phyloP scores from a whole-genome alignment of 2,329 filamentous ascomycete species.

The Fusarium liriodendri region DNA sequence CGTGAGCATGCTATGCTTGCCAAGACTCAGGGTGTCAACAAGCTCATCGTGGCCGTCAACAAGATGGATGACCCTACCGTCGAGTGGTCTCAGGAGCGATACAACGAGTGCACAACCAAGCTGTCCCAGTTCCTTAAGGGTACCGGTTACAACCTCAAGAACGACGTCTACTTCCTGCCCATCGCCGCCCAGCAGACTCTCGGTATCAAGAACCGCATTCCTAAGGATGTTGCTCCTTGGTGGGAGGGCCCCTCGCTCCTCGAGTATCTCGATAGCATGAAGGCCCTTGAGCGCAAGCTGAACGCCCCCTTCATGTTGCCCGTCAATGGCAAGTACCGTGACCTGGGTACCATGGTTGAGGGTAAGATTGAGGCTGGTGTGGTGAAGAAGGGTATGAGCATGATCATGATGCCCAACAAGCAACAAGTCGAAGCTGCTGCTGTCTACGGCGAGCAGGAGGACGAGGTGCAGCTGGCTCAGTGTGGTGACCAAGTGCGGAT shows the following conservation, averaged over 20 bases:
- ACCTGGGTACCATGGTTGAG: slow-evolving; percentile 97
- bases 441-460: slow-evolving; percentile 95
- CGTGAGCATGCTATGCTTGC: slow-evolving; percentile 97
- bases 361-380: slow-evolving; percentile 97
- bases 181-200: slow-evolving; percentile 88
- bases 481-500: slow-evolving; percentile 96
- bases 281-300: slow-evolving; percentile 91
- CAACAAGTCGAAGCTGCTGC: slow-evolving; percentile 84
- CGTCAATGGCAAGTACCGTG: slow-evolving; percentile 93
- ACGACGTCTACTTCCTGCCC: slow-evolving; percentile 94
- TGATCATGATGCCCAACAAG: slow-evolving; percentile 97
- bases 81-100: slow-evolving; percentile 93
- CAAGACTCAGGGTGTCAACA: slow-evolving; percentile 98
- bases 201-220: slow-evolving; percentile 89
- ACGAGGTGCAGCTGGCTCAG: slow-evolving; percentile 83
- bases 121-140: slow-evolving; percentile 88
- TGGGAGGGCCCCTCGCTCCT: slow-evolving; percentile 90
- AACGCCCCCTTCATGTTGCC: slow-evolving; percentile 99
- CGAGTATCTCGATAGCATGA: slow-evolving; percentile 95
- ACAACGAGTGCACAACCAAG: slow-evolving; percentile 93
- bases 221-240: slow-evolving; percentile 82
- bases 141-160: slow-evolving; percentile 94
- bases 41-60: slow-evolving; percentile 94
- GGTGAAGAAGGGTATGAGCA: slow-evolving; percentile 86
- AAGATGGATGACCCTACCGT: slow-evolving; percentile 99